These are phyloP conservation scores for Vigna radiata DNA, from an alignment of 306 rosid species.

Conservation along the genomic window DNA sequence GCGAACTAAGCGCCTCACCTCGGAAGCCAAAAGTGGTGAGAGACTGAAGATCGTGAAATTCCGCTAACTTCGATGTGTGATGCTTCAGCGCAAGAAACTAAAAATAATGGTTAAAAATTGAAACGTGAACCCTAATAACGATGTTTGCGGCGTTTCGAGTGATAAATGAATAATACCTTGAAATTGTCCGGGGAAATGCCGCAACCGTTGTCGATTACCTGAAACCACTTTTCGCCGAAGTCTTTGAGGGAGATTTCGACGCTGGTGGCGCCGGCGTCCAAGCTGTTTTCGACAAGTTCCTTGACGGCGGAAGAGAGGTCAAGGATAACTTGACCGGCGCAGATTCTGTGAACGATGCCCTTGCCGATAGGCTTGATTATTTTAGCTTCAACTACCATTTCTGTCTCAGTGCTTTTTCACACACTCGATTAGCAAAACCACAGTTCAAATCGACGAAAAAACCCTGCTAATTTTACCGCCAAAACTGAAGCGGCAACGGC, in stretches of 20 bases:
- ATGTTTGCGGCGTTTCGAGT: background rate
- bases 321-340: slow-evolving; percentile 91
- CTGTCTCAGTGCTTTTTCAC: slow-evolving; percentile 46
- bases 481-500: slow-evolving; percentile 49
- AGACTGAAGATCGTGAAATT: slow-evolving; percentile 90
- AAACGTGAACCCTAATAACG: slow-evolving; percentile 18
- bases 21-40: slow-evolving; percentile 90
- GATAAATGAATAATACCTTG: slow-evolving; percentile 45
- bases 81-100: slow-evolving; percentile 84
- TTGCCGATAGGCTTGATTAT: slow-evolving; percentile 72
- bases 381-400: slow-evolving; percentile 54
- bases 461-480: slow-evolving; percentile 64
- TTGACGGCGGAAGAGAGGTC: slow-evolving; percentile 98
- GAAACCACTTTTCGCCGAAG: slow-evolving; percentile 80
- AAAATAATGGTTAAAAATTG: background rate
- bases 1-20: slow-evolving; percentile 96
- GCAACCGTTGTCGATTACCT: slow-evolving; percentile 85
- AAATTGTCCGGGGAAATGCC: slow-evolving; percentile 87
- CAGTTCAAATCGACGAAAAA: background rate
- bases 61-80: slow-evolving; percentile 83
- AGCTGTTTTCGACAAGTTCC: slow-evolving; percentile 94
- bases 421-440: slow-evolving; percentile 2
- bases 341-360: slow-evolving; percentile 76
- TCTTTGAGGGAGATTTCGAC: slow-evolving; percentile 78
- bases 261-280: slow-evolving; percentile 89